Evolutionary conservation across 2,329 filamentous ascomycete species (phyloP), one percentile per base, ranked within the genome.

Genomic region (Claviceps humidiphila): DNA sequence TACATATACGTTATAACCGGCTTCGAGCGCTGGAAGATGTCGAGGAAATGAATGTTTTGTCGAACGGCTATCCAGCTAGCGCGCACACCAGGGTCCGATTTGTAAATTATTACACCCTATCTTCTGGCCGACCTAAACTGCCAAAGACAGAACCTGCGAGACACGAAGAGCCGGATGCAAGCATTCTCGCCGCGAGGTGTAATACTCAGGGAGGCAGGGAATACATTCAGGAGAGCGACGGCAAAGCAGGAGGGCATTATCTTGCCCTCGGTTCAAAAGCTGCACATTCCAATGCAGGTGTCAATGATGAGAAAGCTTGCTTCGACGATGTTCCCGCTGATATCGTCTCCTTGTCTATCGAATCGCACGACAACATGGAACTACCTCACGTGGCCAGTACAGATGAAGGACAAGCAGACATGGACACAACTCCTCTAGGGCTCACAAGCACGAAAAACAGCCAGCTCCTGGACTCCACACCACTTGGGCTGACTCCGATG

Each of bases 21-120:
- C 69, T 95, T 26, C 77, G 87, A 51, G 78, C 75, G 1, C 70
- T 95, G 9, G 89, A 95, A 63, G 82, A 87, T 61, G 71, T 82
- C 4, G 77, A 87, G 53, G 80, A 84, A 56, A 59, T 76, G 1
- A 66, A 61, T 49, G 56, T 59, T 45, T 51, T 56, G 46, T 58
- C 17, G 30, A 53, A 52, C 46, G 58, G 57, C 1, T 55, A 58
- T 17, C 53, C 58, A 2, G 40, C 50, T 13, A 54, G 54, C 2
- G 54, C 69, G 3, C 60, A 70, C 2, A 70, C 72, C 2, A 74
- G 84, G 50, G 78, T 93, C 11, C 77, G 89, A 16, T 95, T 95
- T 60, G 75, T 88, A 53, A 95, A 95, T 63, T 95, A 95, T 64
- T 95, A 91, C 63, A 95, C 89, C 1, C 78, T 86, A n/a, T 89